A percentile compares a stretch with the other conserved stretches of the same genome.
Evolutionary conservation across 1,284 basidiomycete genomes (phyloP).

Genomic region (Pseudozyma thailandica): DNA sequence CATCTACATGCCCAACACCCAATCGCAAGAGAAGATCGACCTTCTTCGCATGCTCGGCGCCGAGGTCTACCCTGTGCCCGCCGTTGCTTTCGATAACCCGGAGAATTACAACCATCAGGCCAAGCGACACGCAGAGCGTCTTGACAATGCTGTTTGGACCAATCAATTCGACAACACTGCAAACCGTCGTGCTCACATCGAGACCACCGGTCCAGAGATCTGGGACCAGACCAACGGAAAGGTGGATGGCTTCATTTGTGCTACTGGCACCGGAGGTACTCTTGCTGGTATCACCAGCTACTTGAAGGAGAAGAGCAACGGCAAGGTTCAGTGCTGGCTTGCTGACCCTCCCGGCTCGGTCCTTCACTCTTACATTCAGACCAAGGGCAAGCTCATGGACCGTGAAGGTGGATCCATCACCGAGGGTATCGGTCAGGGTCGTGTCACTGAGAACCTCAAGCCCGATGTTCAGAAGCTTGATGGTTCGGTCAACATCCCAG

Average conservation of each 20-base stretch:
- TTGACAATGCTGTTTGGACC: constrained; percentile 97
- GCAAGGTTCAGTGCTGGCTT: constrained; percentile 88
- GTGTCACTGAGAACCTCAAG: constrained; percentile 91
- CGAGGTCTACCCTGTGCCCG: constrained; percentile 93
- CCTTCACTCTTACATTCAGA: constrained; percentile 84
- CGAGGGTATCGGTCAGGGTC: constrained; percentile 97
- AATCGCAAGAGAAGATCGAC: constrained; percentile 96
- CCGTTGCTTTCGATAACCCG: constrained; percentile 95
- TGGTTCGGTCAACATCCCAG: constrained; percentile 86
- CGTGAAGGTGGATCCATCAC: constrained; percentile 90
- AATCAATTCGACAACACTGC: constrained; percentile 96
- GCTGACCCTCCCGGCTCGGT: constrained; percentile 97
- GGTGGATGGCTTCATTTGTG: constrained; percentile 89
- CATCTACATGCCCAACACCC: constrained; percentile 99
- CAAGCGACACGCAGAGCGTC: constrained; percentile 81
- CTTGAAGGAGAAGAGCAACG: constrained; percentile 83
- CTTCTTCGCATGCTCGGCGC: constrained; percentile 95
- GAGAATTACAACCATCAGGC: constrained; percentile 99
- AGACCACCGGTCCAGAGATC: constrained; percentile 93
- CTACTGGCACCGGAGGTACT: constrained; percentile 95
- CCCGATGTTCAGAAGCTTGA: constrained; percentile 81
- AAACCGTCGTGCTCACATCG: constrained; percentile 88
- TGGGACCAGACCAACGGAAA: constrained; percentile 87
- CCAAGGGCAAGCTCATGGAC: constrained; percentile 78
- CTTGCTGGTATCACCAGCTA: constrained; percentile 87